phyloP scores from a whole-genome alignment of 2,329 filamentous ascomycete genomes.

The Davidsoniella australis region DNA sequence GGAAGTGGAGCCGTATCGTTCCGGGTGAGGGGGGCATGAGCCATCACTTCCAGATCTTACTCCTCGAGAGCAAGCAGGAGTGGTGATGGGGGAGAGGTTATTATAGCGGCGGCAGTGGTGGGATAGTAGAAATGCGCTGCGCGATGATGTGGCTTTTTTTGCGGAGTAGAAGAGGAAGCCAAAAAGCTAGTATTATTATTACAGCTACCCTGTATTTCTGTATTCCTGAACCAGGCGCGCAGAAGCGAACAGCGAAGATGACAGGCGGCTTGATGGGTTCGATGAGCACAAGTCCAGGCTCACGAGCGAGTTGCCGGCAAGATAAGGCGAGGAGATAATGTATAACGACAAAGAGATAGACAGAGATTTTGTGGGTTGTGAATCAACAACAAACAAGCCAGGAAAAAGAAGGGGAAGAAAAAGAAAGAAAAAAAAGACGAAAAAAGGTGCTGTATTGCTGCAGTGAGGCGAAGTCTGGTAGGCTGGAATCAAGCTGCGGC shows the following conservation, averaged over 20 bases:
- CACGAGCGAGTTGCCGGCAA: no score
- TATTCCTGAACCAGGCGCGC: not conserved
- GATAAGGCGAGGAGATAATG: no score
- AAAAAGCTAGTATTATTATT: not conserved
- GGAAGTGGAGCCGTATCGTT: slow-evolving; percentile 40
- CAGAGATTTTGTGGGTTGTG: no score
- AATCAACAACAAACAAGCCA: no score
- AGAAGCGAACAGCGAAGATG: not conserved
- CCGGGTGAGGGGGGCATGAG: slow-evolving; percentile 41
- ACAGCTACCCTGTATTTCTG: not conserved
- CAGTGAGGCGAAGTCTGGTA: no score
- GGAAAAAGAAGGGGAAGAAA: no score
- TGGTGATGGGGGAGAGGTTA: not conserved
- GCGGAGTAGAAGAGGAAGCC: not conserved
- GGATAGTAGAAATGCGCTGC: slow-evolving; percentile 4
- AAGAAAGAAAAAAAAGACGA: no score
- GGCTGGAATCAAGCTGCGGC: no score
- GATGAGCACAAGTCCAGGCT: no score
- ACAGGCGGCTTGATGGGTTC: not conserved
- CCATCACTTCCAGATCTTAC: slow-evolving; percentile 25
- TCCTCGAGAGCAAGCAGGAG: slow-evolving; percentile 10
- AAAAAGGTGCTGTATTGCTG: no score
- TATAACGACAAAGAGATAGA: no score
- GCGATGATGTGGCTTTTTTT: slow-evolving; percentile 11
- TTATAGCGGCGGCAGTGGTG: not conserved